Conservation (phyloP, 768 basidiomycete species). For the Lactarius hatsudake region DNA sequence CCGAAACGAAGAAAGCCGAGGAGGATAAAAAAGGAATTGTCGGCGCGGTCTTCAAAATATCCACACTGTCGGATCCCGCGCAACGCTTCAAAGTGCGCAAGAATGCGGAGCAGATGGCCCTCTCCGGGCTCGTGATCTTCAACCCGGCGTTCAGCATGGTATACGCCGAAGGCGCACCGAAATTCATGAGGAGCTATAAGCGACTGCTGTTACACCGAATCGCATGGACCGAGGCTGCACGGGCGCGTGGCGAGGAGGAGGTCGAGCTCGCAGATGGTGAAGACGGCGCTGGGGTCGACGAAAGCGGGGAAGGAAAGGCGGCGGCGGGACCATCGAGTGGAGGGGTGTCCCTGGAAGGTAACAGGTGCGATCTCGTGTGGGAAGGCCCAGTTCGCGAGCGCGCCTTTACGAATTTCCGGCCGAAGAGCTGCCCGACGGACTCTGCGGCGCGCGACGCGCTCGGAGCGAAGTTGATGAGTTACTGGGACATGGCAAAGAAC, state of each 20-base stretch:
- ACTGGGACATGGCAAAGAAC: constrained; percentile 95
- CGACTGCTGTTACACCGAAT: constrained; percentile 84
- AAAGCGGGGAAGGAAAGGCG: constrained; percentile 36
- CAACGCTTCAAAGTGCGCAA: constrained; percentile 96
- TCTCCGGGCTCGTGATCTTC: constrained; percentile 90
- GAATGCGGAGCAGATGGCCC: constrained; percentile 88
- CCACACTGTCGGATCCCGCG: constrained; percentile 83
- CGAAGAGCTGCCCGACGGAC: constrained; percentile 82
- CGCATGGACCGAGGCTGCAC: constrained; percentile 89
- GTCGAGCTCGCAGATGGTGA: constrained; percentile 57
- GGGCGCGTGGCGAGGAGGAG: constrained; percentile 71
- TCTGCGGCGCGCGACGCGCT: constrained; percentile 80
- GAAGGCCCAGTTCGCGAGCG: constrained; percentile 86
- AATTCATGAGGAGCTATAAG: constrained; percentile 84
- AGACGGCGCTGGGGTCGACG: constrained; percentile 42
- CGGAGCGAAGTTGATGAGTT: constrained; percentile 79
- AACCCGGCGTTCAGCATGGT: constrained; percentile 87
- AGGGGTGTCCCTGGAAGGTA: constrained; percentile 70
- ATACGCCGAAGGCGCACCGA: constrained; percentile 88
- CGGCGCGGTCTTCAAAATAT: constrained; percentile 89
- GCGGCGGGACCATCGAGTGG: constrained; percentile 31
- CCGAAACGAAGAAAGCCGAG: constrained; percentile 79
- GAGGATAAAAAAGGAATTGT: constrained; percentile 83
- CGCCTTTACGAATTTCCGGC: constrained; percentile 75
- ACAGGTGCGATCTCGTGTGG: constrained; percentile 90